Evolutionary conservation across 164 flowering plant species (phyloP).

Genomic region (Chloranthus sessilifolius): DNA sequence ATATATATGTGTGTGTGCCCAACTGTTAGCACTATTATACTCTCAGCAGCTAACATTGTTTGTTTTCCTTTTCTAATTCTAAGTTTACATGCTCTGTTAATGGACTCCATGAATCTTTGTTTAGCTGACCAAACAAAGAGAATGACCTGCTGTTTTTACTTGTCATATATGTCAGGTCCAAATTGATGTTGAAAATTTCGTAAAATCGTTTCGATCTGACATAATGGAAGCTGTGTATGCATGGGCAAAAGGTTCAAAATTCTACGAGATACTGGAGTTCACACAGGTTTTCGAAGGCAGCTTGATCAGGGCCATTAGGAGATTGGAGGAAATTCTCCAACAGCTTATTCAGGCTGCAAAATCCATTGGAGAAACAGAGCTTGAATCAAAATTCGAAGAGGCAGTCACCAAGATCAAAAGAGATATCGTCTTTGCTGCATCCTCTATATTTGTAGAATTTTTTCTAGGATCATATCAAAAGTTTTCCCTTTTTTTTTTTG

Average conservation of each 20-base stretch:
- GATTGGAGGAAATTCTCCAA: constrained; percentile 95
- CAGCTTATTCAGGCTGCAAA: constrained; percentile 85
- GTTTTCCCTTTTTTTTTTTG: no score
- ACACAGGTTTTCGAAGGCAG: constrained; percentile 95
- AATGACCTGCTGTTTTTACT: background rate
- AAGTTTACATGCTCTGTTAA: no score
- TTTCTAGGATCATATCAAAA: no score
- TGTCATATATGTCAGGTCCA: no score
- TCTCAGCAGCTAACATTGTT: no score
- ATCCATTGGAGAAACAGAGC: constrained; percentile 87
- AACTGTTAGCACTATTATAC: no score
- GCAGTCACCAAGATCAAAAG: constrained; percentile 93
- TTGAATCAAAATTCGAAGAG: constrained; percentile 77
- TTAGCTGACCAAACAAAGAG: no score
- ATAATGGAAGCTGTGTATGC: constrained; percentile 96
- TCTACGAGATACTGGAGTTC: constrained; percentile 71
- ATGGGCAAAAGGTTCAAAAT: constrained; percentile 95
- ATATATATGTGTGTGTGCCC: no score
- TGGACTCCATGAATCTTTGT: no score
- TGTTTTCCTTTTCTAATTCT: background rate
- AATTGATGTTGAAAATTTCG: constrained; percentile 87
- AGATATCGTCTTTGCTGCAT: constrained; percentile 98
- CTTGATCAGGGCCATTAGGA: constrained; percentile 92
- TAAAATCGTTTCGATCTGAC: constrained; percentile 80
- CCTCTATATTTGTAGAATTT: constrained; percentile 85